Base-by-base conservation (phyloP, 1,284 basidiomycete genomes). In the Irpex sp. region DNA sequence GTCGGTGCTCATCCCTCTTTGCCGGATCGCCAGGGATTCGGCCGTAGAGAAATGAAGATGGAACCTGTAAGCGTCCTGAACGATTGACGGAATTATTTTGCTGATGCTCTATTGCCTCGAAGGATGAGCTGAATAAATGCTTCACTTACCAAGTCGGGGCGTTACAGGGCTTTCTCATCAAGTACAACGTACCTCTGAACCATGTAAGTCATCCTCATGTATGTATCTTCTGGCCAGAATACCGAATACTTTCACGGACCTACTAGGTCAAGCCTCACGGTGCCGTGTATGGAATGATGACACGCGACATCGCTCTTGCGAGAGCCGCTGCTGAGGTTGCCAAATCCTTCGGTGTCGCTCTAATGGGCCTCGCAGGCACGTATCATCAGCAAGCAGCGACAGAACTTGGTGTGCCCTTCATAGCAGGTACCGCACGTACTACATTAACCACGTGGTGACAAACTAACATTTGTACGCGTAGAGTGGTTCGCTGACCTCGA, bases 401-500 rank as follows among this genome's bases (percentile, higher is more conserved):
- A 63, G 84, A 85, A 62, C 71, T 79, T 4, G 81, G 79, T 0
- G 82, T 87, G 2, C 77, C 74, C 21, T 88, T 88, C 70, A 84
- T 88, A 19, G 81, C 86, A 26, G 86, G 85, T 85, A 61, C 47
- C 70, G 9, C 21, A n/a, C 37, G 4, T 26, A 36, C 1, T 15
- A 17, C 2, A 19, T 40, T 26, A 26, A 55, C 11, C 9, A 48
- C n/a, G 26, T 61, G 38, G 15, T 56, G 26, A n/a, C 62, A 62
- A n/a, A 7, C n/a, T 52, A 1, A 52, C 49, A 9, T 26, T 5
- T 7, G 19, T 26, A 9, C 9, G 5, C 19, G 26, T 49, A 86
- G 85, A 87, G 67, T 87, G 84, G 82, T 87, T 86, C 67, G 85
- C 83, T 2, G 85, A 88, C 70, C 69, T 88, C 19, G 82, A 85